Conservation (phyloP, 2,329 filamentous ascomycete genomes). For the Nothophoma quercina region DNA sequence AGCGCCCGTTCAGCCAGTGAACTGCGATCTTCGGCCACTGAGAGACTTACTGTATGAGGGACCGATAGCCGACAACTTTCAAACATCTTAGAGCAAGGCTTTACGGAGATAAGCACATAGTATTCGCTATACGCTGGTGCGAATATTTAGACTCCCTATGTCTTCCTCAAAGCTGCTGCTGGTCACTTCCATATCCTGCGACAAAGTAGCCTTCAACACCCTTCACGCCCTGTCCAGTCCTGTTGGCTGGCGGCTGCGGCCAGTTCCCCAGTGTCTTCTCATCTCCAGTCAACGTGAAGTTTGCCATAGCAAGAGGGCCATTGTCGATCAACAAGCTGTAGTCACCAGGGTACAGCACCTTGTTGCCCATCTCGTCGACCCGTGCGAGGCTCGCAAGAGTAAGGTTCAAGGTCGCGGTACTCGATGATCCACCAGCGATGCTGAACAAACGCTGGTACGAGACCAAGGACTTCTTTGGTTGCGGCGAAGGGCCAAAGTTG, state of each 20-base stretch:
- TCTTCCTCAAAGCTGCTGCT: not conserved
- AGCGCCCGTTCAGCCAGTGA: not conserved
- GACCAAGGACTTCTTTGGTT: conserved; percentile 62
- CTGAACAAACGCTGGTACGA: conserved; percentile 57
- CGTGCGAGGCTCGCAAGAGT: conserved; percentile 60
- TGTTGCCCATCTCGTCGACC: conserved; percentile 60
- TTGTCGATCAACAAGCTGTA: conserved; percentile 51
- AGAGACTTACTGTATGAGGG: not conserved
- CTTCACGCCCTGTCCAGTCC: conserved; percentile 27
- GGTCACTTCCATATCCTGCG: conserved; percentile 30
- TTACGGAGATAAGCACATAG: no score
- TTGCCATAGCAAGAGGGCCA: conserved; percentile 20
- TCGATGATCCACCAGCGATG: conserved; percentile 47
- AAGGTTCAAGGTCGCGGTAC: conserved; percentile 52
- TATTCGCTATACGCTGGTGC: no score
- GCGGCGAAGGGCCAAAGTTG: conserved; percentile 58
- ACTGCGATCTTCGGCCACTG: not conserved
- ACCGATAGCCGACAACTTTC: not conserved
- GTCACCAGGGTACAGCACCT: conserved; percentile 62
- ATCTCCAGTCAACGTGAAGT: conserved; percentile 36
- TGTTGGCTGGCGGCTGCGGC: conserved; percentile 36
- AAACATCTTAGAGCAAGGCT: no score
- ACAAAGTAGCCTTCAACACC: conserved; percentile 33
- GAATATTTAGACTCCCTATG: no score
- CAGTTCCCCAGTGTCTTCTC: conserved; percentile 35